Evolutionary conservation across 768 basidiomycete species (phyloP), one percentile per base, ranked within the genome.

Genomic region (Clavaria fumosa): DNA sequence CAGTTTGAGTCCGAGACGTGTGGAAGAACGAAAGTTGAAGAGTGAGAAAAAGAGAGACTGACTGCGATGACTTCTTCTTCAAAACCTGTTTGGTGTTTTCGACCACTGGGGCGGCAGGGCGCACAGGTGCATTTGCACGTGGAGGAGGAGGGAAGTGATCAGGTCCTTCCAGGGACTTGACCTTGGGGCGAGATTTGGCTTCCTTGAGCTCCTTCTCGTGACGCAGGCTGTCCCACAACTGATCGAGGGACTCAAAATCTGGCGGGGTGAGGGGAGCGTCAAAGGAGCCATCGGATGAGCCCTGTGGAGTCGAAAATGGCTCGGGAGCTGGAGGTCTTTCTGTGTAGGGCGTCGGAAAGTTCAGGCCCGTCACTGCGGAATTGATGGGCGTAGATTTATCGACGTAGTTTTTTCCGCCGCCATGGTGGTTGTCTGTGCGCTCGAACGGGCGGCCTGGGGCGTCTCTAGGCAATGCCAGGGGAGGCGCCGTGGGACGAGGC

Each of bases 1-100:
- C n/a, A n/a, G n/a, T n/a, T n/a, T n/a, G n/a, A n/a, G n/a, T n/a
- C n/a, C n/a, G n/a, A n/a, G n/a, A n/a, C n/a, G n/a, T n/a, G n/a
- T n/a, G n/a, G n/a, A 50, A 49, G 36, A 47, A 41, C 32, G 24
- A 24, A 43, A 34, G 39, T 33, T 33, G 41, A 36, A 28, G 42
- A 33, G 41, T 30, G 37, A 30, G 44, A 37, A 33, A 31, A 24
- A 39, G 15, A 32, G 15, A 43, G 27, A 54, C 71, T 44, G 58
- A 79, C 78, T 75, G 70, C 26, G 78, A 78, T 47, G 72, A 74
- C 42, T 69, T 67, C 54, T 64, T 75, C 56, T 66, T 71, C 32
- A 71, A 42, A 22, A 64, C 63, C 42, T 66, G 57, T 48, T 45
- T 63, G 54, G 22, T 45, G 46, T 34, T 58, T 57, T 4, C 10